Base-by-base conservation (phyloP, 345 rosid species). In the Xanthoceras sorbifolium region DNA sequence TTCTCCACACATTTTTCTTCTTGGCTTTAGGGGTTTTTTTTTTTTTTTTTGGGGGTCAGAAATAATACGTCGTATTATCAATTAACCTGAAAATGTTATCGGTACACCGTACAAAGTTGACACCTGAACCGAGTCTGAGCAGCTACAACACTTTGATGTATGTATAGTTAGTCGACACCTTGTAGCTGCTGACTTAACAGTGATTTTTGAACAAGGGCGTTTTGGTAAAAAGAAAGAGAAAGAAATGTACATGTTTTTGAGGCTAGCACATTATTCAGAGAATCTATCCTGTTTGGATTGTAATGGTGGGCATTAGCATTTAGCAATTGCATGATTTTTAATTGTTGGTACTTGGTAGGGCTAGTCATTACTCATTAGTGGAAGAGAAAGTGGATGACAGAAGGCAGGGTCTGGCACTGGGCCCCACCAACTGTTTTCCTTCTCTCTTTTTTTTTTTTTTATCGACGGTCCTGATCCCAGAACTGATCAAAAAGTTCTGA, bases 331-430 rank as follows among this genome's bases (percentile, higher is more conserved):
- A n/a, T 78, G 7, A 36, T 18, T 71, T 72, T 64, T 80, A 68
- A 44, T 70, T 8, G 61, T 2, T 22, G 57, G 55, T 48, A 42
- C 50, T 2, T 22, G 57, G 55, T 48, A 42, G 70, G 72, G 65
- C 72, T 68, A 40, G 34, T 65, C 62, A 77, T 29, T 42, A 32
- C 36, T n/a, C n/a, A n/a, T n/a, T 9, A 28, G 12, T 14, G 20
- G 22, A 22, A n/a, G 25, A 55, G 32, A 28, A 36, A 73, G 82
- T 78, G 86, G 80, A 66, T 76, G 86, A 72, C 86, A 78, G 84
- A 46, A 61, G 55, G 76, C 55, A 17, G 17, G 50, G 4, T 10
- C 20, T 23, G 62, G 3, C 40, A 14, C 5, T 31, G 48, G 12
- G 34, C 77, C 66, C 77, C 77, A 48, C 63, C 38, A 26, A 17